Conservation (phyloP, 2,329 filamentous ascomycete species). For the Colletotrichum magnum region DNA sequence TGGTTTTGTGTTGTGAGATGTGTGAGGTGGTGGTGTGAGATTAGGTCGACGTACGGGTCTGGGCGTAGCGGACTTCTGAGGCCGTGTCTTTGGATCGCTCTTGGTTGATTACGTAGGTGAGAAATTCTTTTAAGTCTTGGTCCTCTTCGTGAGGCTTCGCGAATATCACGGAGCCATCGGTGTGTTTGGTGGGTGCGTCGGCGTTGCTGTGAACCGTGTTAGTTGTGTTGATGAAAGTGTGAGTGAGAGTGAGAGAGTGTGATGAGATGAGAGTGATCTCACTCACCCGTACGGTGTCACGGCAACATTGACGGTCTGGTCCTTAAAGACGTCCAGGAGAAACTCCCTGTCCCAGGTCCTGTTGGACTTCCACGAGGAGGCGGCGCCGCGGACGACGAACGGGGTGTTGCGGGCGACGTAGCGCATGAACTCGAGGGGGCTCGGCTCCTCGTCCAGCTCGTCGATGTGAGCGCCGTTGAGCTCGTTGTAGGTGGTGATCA, state of each 20-base stretch:
- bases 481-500: constrained; percentile 80
- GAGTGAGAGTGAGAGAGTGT: no score
- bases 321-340: constrained; percentile 68
- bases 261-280: background rate
- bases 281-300: constrained; percentile 79
- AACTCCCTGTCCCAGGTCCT: constrained; percentile 74
- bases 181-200: constrained; percentile 65
- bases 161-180: constrained; percentile 63
- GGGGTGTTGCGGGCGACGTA: constrained; percentile 81
- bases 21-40: background rate
- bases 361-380: constrained; percentile 73
- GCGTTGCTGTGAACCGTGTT: constrained; percentile 54
- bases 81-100: constrained; percentile 44
- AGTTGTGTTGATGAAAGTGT: background rate
- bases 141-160: constrained; percentile 80
- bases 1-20: background rate
- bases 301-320: constrained; percentile 78
- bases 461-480: constrained; percentile 75
- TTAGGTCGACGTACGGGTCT: constrained; percentile 70
- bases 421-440: constrained; percentile 84
- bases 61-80: constrained; percentile 77
- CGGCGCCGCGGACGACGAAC: constrained; percentile 78
- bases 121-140: constrained; percentile 73
- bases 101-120: constrained; percentile 68
- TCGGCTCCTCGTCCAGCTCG: constrained; percentile 75